Percentiles rank a stretch among this genome's conserved stretches.
Conservation (phyloP, 257 asterid species). For the Oldenlandia corymbosa region DNA sequence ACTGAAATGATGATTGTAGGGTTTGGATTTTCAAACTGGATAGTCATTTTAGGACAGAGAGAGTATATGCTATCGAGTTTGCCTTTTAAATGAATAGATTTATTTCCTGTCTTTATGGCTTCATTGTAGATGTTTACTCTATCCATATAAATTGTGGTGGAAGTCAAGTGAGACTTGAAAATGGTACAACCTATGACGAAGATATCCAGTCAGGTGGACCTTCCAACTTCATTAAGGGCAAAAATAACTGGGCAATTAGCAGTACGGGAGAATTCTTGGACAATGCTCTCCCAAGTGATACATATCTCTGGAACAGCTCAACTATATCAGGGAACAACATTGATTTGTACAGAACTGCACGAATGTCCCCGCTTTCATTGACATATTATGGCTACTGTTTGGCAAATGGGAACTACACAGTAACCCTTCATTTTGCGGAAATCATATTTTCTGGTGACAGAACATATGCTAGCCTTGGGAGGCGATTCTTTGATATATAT, state of each 20-base stretch:
- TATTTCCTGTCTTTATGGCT: not conserved
- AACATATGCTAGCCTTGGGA: slow-evolving; percentile 54
- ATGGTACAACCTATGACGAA: slow-evolving; percentile 24
- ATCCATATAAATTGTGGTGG: slow-evolving; percentile 32
- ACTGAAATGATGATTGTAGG: too few species aligned
- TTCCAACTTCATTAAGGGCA: slow-evolving; percentile 25
- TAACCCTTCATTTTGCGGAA: slow-evolving; percentile 72
- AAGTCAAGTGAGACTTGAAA: slow-evolving; percentile 18
- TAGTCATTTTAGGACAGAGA: too few species aligned
- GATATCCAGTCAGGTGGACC: slow-evolving; percentile 35
- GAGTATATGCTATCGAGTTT: too few species aligned
- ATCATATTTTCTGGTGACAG: slow-evolving; percentile 47
- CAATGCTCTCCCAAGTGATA: slow-evolving; percentile 16
- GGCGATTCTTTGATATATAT: slow-evolving; percentile 63
- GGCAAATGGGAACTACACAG: slow-evolving; percentile 55
- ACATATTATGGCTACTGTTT: slow-evolving; percentile 56
- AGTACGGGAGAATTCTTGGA: slow-evolving; percentile 61
- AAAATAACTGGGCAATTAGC: slow-evolving; percentile 53
- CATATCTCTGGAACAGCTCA: slow-evolving; percentile 18
- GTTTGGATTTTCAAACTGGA: too few species aligned
- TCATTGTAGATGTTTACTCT: slow-evolving; percentile 4
- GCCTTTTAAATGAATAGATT: not conserved
- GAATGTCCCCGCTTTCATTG: slow-evolving; percentile 24
- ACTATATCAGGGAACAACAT: slow-evolving; percentile 5
- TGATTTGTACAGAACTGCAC: slow-evolving; percentile 16